These are phyloP conservation scores for Pythium pectinolyticum DNA, from an alignment of 352 stramenopile species.

Conservation along the genomic window DNA sequence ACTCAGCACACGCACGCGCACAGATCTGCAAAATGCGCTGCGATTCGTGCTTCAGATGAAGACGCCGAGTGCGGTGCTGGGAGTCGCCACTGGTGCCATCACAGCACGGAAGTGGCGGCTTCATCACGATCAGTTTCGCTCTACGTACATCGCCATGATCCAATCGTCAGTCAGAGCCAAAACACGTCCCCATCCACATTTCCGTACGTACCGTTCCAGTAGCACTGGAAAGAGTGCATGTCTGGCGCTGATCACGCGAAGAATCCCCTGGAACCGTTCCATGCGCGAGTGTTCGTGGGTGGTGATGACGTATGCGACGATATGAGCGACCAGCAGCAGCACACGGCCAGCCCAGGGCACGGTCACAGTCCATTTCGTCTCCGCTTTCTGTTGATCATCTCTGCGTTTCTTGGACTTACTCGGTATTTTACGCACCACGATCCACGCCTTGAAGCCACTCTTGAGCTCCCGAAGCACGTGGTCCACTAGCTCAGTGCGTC, in stretches of 20 bases:
- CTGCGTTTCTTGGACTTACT: background rate
- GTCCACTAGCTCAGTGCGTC: slow-evolving; percentile 6
- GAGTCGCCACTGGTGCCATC: background rate
- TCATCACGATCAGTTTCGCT: background rate
- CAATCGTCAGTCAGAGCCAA: background rate
- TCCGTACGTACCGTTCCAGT: slow-evolving; percentile 10
- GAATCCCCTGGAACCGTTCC: slow-evolving; percentile 2
- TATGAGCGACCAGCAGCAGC: slow-evolving; percentile 14
- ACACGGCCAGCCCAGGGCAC: slow-evolving; percentile 18
- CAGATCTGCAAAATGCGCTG: background rate
- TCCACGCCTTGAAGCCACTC: background rate
- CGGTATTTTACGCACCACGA: background rate
- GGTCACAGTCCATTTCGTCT: background rate
- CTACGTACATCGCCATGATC: background rate
- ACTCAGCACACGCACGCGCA: background rate
- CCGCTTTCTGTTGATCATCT: too few relatives aligned
- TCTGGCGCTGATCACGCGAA: background rate
- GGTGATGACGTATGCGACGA: slow-evolving; percentile 13
- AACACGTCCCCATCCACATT: background rate
- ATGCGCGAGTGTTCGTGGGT: background rate
- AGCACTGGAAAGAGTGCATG: slow-evolving; percentile 7
- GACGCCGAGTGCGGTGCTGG: background rate
- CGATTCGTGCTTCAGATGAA: background rate
- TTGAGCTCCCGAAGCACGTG: slow-evolving; percentile 10
- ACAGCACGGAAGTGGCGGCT: background rate